Evolutionary conservation across 176 grass and related monocot species (phyloP), one percentile per base, ranked within the genome.

Genomic region (Typha latifolia): DNA sequence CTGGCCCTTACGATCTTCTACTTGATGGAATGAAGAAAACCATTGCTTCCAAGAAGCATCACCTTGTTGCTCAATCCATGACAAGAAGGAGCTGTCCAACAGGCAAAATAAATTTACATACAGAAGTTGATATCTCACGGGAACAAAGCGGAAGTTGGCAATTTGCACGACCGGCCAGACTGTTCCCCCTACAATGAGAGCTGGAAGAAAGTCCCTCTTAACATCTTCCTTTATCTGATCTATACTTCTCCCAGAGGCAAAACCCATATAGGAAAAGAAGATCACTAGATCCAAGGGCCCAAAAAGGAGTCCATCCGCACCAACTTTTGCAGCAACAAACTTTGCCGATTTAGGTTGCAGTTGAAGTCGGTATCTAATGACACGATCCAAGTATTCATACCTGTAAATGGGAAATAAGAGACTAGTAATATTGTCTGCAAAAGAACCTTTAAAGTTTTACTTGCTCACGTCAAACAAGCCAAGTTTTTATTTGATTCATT

Each of bases 41-140:
- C 89, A 89, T 24, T 63, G 73, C 76, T 97, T 97, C 94, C 94
- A 97, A 21, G 81, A 59, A 10, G 94, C 94, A 49, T 93, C 85
- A 7, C 94, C 89, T 75, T 96, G 88, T 21, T 96, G 92, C 37
- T 96, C 92, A 10, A 97, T 84, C 94, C 94, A 97, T 2, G 94
- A 97, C 73, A 92, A 66, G 77, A 92, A 97, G 24, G 78, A 86
- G 12, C 89, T 97, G 77, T 92, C 94, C 37, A 92, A 32, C 49
- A 92, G 81, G 79, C 85, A 97, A 73, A 97, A 89, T 10, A 97
- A 49, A 82, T 97, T 97, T 61, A 90, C 94, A 47, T 97, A 97
- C 0, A 97, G 83, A 49, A 97, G 81, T 61, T 97, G 94, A 12
- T 89, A 89, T 22, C 81, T 80, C 64, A 97, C 94, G 0, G 94